Evolutionary conservation across 495 filamentous ascomycete species (phyloP).

Genomic region (Hyaloscypha hepaticicola): DNA sequence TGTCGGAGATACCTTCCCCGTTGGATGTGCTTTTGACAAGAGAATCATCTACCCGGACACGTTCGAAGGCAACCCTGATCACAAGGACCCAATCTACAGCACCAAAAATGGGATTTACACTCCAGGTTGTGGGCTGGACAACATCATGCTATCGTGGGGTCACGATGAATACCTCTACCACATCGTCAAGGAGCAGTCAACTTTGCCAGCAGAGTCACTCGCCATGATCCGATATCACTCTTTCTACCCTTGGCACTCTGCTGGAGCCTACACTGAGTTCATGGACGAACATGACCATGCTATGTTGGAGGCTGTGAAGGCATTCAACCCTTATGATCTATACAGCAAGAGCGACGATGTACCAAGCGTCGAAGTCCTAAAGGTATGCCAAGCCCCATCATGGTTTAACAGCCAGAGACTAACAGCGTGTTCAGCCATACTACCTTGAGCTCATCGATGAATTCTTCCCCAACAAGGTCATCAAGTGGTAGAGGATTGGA

Average conservation of each 20-base stretch:
- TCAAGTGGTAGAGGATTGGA: conserved; percentile 68
- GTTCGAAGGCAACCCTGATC: conserved; percentile 69
- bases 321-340: conserved; percentile 88
- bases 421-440: conserved; percentile 55
- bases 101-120: conserved; percentile 76
- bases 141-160: conserved; percentile 87
- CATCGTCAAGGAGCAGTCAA: conserved; percentile 74
- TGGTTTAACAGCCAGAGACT: neutral
- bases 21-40: conserved; percentile 79
- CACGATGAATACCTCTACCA: conserved; percentile 92
- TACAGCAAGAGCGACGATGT: conserved; percentile 89
- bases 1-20: conserved; percentile 87
- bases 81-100: conserved; percentile 61
- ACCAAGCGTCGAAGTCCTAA: conserved; percentile 69
- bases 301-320: conserved; percentile 76
- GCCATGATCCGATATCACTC: conserved; percentile 90
- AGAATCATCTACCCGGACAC: conserved; percentile 76
- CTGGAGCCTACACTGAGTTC: conserved; percentile 72
- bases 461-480: conserved; percentile 73
- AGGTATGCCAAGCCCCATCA: conserved; percentile 41
- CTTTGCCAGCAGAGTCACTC: conserved; percentile 73
- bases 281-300: conserved; percentile 79
- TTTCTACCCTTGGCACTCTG: conserved; percentile 88
- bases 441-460: conserved; percentile 83
- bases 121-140: conserved; percentile 73